Evolutionary conservation across 2,329 filamentous ascomycete species (phyloP).

Genomic region (Diaporthe sp.): DNA sequence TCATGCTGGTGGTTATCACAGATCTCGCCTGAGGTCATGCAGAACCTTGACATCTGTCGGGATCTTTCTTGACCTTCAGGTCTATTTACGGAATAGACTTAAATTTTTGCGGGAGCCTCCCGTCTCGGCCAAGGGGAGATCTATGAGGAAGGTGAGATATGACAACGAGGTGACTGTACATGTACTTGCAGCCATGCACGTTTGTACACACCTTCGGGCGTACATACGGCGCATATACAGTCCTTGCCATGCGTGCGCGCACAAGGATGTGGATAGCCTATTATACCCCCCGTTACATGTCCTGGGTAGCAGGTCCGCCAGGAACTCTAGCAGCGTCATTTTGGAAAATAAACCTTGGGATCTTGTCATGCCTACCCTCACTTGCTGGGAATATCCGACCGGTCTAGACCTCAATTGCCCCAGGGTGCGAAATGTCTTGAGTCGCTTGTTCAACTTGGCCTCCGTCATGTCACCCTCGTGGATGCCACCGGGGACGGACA

Average conservation of each 20-base stretch:
- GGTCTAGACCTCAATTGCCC: constrained; percentile 24
- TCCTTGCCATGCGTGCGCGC: not conserved
- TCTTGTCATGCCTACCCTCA: constrained; percentile 30
- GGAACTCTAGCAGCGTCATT: constrained; percentile 2
- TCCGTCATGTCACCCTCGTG: constrained; percentile 19
- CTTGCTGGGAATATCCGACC: not conserved
- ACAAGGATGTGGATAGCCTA: constrained; percentile 11
- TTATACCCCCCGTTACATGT: not conserved
- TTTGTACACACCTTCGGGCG: not conserved
- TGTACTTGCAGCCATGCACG: not conserved
- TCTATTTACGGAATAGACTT: constrained; percentile 34
- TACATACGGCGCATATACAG: not conserved
- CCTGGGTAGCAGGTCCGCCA: constrained; percentile 14
- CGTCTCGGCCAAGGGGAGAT: constrained; percentile 26
- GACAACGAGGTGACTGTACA: constrained; percentile 14
- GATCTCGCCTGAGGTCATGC: constrained; percentile 28
- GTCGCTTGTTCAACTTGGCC: constrained; percentile 25
- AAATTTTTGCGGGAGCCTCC: constrained; percentile 31
- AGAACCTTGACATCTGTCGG: constrained; percentile 30
- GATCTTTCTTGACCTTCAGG: constrained; percentile 10
- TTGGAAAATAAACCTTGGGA: not conserved
- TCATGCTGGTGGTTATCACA: constrained; percentile 5
- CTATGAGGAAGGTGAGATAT: constrained; percentile 25
- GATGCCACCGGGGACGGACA: constrained; percentile 23
- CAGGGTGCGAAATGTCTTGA: not conserved